These are phyloP conservation scores for Dendrocalamus sinicus DNA, from an alignment of 176 grass and related monocot genomes.

Conservation along the genomic window DNA sequence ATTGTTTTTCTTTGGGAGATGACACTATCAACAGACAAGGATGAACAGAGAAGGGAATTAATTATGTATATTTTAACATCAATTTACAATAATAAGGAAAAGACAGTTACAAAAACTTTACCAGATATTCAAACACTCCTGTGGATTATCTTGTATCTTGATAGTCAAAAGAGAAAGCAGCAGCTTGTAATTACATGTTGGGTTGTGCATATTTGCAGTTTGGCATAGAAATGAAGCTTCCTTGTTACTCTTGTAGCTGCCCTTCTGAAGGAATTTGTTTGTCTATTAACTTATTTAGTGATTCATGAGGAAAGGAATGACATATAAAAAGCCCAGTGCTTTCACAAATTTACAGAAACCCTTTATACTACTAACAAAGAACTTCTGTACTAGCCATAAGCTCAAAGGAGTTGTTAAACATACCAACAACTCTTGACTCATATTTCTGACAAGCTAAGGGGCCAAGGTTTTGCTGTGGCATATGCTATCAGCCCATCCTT, in stretches of 20 bases:
- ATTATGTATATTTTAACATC: neutral
- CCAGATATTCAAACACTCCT: neutral
- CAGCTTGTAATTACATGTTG: constrained; percentile 20
- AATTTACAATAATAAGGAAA: constrained; percentile 22
- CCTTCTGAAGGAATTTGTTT: neutral
- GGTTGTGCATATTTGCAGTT: neutral
- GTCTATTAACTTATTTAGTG: neutral
- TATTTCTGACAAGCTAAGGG: neutral
- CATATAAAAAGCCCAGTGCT: neutral
- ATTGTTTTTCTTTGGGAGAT: constrained; percentile 8
- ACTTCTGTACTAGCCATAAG: neutral
- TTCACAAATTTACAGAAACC: neutral
- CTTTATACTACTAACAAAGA: constrained; percentile 12
- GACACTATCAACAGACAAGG: neutral
- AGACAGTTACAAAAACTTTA: neutral
- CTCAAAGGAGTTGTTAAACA: neutral
- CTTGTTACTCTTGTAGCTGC: neutral
- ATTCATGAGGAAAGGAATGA: neutral
- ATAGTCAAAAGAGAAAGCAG: neutral
- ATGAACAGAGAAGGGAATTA: neutral
- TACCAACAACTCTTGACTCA: neutral
- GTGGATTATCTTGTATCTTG: neutral
- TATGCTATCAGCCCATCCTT: neutral
- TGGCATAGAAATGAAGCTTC: neutral
- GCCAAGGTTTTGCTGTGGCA: neutral